A percentile compares a stretch with the other conserved stretches of the same genome.
Evolutionary conservation across 106 monocot genomes (phyloP).

Genomic region (Apostasia shenzhenica): DNA sequence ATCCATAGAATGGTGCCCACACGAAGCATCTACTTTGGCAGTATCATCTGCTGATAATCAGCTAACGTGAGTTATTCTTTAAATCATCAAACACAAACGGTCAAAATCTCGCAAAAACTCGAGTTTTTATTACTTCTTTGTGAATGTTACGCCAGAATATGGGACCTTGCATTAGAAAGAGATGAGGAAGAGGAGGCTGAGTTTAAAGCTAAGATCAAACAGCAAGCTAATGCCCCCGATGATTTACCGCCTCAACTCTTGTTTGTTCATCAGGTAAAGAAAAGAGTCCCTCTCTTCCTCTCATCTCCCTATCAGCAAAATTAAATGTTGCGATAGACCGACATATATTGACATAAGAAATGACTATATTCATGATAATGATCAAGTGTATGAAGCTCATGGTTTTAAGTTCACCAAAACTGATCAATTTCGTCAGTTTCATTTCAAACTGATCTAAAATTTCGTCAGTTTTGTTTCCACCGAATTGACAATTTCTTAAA

Average conservation of each 20-base stretch:
- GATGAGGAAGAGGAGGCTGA: conserved; percentile 97
- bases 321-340: too few relatives aligned
- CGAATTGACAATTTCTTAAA: too few relatives aligned
- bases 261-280: conserved; percentile 89
- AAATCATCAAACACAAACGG: neutral
- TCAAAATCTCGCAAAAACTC: too few relatives aligned
- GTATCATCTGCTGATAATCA: conserved; percentile 91
- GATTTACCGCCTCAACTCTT: conserved; percentile 95
- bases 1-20: conserved; percentile 98
- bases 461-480: too few relatives aligned
- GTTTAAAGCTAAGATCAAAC: conserved; percentile 72
- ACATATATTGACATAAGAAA: too few relatives aligned
- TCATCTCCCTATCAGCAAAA: too few relatives aligned
- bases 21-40: conserved; percentile 88
- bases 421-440: too few relatives aligned
- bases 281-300: neutral
- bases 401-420: too few relatives aligned
- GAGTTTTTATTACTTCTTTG: neutral
- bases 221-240: conserved; percentile 77
- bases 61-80: conserved; percentile 56
- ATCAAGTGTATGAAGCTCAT: too few relatives aligned
- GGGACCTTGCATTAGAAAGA: conserved; percentile 92
- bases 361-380: too few relatives aligned
- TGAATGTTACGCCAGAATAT: conserved; percentile 45
- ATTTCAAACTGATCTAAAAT: too few relatives aligned